Percentiles rank a stretch among this genome's conserved stretches.
These are phyloP conservation scores for Kitagawia praeruptora DNA, from an alignment of 129 eudicot species.

Conservation along the genomic window DNA sequence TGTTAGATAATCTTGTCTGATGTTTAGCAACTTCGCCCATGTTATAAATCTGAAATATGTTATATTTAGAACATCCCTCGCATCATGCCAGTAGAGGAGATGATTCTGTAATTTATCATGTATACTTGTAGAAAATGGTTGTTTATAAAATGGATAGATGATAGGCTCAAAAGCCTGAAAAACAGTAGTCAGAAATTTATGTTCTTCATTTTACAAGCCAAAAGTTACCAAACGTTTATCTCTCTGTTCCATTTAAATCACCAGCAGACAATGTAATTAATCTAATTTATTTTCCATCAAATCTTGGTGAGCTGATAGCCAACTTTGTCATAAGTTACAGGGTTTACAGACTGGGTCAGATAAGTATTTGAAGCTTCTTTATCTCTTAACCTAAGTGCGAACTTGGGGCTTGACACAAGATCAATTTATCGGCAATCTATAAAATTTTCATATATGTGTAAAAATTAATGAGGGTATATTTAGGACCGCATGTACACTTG, in stretches of 20 bases:
- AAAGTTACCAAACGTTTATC: not conserved
- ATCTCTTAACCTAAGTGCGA: not conserved
- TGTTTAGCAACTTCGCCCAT: not conserved
- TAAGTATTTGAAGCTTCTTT: not conserved
- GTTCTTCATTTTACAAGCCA: not conserved
- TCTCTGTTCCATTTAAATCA: not conserved
- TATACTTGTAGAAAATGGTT: not conserved
- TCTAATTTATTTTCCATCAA: not conserved
- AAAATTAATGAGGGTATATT: not conserved
- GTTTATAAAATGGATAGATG: not conserved
- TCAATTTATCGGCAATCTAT: not conserved
- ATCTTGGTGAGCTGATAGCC: not conserved
- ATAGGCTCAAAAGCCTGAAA: not conserved
- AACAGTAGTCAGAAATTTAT: not conserved
- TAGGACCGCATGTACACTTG: not conserved
- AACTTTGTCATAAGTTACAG: not conserved
- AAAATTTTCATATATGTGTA: not conserved
- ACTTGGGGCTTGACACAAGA: not conserved
- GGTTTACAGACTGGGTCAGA: not conserved
- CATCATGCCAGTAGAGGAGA: not conserved
- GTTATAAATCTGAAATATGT: not conserved
- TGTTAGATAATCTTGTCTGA: not conserved
- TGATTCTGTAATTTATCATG: not conserved
- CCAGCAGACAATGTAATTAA: not conserved
- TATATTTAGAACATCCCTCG: not conserved